phyloP scores from a whole-genome alignment of 371 early-diverging fungal species.

The Zopfochytrium polystomum region DNA sequence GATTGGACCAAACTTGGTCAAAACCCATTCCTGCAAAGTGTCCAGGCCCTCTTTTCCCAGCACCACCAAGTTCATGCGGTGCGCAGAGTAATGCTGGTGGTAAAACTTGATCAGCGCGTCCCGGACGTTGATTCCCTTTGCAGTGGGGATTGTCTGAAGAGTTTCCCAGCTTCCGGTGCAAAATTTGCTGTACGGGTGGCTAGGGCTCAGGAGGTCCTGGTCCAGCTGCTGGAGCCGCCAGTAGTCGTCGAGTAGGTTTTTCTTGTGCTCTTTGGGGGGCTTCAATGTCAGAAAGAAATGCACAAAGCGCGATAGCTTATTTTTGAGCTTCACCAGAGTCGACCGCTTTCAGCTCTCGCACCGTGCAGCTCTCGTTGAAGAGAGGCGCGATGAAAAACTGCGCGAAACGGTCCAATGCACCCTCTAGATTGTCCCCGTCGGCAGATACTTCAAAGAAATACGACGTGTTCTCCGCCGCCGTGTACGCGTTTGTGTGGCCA shows the following conservation, averaged over 20 bases:
- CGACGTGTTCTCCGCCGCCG: slow-evolving; percentile 53
- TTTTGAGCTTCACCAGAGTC: slow-evolving; percentile 89
- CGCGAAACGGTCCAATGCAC: slow-evolving; percentile 89
- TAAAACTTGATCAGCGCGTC: slow-evolving; percentile 84
- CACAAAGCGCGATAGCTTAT: not conserved
- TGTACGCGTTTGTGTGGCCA: slow-evolving; percentile 95
- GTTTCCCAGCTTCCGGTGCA: slow-evolving; percentile 83
- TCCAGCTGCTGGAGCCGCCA: slow-evolving; percentile 87
- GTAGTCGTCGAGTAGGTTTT: slow-evolving; percentile 80
- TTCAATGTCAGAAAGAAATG: not conserved
- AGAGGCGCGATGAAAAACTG: slow-evolving; percentile 90
- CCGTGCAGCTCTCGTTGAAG: slow-evolving; percentile 80
- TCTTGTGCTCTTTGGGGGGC: slow-evolving; percentile 71
- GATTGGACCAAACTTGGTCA: slow-evolving; percentile 73
- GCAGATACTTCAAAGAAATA: slow-evolving; percentile 91
- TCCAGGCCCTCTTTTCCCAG: slow-evolving; percentile 86
- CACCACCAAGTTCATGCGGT: slow-evolving; percentile 91
- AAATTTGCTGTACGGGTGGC: slow-evolving; percentile 85
- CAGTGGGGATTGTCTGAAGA: slow-evolving; percentile 68
- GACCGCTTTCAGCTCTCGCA: slow-evolving; percentile 89
- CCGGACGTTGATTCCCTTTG: slow-evolving; percentile 76
- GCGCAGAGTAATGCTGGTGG: slow-evolving; percentile 83
- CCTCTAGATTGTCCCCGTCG: slow-evolving; percentile 65
- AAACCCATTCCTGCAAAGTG: slow-evolving; percentile 78
- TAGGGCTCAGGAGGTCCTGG: slow-evolving; percentile 69